Evolutionary conservation across 2,329 filamentous ascomycete species (phyloP), one percentile per base, ranked within the genome.

Genomic region (Teratosphaeria zuluensis): DNA sequence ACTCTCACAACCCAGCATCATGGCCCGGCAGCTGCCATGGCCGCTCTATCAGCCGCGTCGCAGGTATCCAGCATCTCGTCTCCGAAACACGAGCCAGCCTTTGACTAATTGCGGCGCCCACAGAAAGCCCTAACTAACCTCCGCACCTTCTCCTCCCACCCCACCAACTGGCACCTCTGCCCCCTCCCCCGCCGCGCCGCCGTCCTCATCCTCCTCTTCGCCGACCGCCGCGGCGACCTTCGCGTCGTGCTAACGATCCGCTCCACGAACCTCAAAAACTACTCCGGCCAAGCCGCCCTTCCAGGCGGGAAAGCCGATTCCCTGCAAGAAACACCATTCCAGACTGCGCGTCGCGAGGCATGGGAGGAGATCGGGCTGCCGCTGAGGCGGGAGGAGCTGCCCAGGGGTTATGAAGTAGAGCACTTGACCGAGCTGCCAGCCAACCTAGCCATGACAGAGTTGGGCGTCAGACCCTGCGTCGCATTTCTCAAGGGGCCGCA

Each of bases 331-430:
- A 80, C 78, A 1, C 75, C 78, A 75, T 90, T 90, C 73, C 82
- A 92, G 69, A 95, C 92, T 56, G 91, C 92, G 8, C 84, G 92
- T 24, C 84, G 92, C 63, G 92, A 97, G 78, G 92, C 92, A 0
- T 88, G 83, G 72, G 92, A 97, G 73, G 92, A 97, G 73, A 96
- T 97, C 64, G 92, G 92, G 1, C 84, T 97, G 2, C 89, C 92
- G 1, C 80, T 86, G 68, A 80, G 85, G 65, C 84, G 91, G 69
- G 67, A 72, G 59, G 82, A 83, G 60, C 80, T 96, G 32, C 89
- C 90, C 1, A 76, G 78, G 12, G 89, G 89, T 0, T 96, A 96
- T 75, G 80, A 81, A 57, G 86, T 97, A 65, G 92, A 96, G 74
- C 87, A 94, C 69, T 83, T 97, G 51, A 95, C 91, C 76, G 83